Evolutionary conservation across 768 basidiomycete genomes (phyloP).

Genomic region (Tephrocybe sp.): DNA sequence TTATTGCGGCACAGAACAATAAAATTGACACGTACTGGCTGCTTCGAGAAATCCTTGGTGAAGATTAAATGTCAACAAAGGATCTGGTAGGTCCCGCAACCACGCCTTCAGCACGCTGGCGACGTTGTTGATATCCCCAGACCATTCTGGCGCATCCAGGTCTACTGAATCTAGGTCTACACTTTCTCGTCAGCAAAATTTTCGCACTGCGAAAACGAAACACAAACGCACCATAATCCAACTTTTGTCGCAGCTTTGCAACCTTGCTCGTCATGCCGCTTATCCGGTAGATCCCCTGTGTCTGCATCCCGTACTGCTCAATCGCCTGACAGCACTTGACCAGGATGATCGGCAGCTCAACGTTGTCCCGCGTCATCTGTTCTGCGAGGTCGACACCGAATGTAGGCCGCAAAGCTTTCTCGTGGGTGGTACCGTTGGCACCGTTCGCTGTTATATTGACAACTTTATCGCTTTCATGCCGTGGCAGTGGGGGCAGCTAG

Average conservation of each 20-base stretch:
- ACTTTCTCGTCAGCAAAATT: neutral
- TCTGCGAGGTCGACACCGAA: slow-evolving; percentile 93
- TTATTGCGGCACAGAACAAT: neutral
- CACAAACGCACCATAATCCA: slow-evolving; percentile 73
- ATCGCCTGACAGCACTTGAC: slow-evolving; percentile 90
- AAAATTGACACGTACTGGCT: slow-evolving; percentile 63
- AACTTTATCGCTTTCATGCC: slow-evolving; percentile 30
- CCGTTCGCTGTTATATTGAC: slow-evolving; percentile 23
- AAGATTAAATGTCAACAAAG: slow-evolving; percentile 77
- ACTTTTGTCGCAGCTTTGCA: slow-evolving; percentile 71
- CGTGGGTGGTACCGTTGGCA: slow-evolving; percentile 49
- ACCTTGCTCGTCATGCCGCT: slow-evolving; percentile 92
- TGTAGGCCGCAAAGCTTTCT: slow-evolving; percentile 58
- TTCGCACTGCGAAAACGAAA: neutral
- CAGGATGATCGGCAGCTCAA: slow-evolving; percentile 86
- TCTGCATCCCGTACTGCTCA: slow-evolving; percentile 82
- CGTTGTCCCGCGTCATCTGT: slow-evolving; percentile 89
- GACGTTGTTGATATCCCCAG: slow-evolving; percentile 93
- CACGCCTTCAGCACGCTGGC: slow-evolving; percentile 94
- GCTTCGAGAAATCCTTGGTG: slow-evolving; percentile 96
- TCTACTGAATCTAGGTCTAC: slow-evolving; percentile 84
- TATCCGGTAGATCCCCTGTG: slow-evolving; percentile 91
- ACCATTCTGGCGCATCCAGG: slow-evolving; percentile 87
- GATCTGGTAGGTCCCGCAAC: slow-evolving; percentile 95
- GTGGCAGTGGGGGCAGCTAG: slow-evolving; percentile 65